Conservation (phyloP, 768 basidiomycete genomes). For the Auricularia sp. region DNA sequence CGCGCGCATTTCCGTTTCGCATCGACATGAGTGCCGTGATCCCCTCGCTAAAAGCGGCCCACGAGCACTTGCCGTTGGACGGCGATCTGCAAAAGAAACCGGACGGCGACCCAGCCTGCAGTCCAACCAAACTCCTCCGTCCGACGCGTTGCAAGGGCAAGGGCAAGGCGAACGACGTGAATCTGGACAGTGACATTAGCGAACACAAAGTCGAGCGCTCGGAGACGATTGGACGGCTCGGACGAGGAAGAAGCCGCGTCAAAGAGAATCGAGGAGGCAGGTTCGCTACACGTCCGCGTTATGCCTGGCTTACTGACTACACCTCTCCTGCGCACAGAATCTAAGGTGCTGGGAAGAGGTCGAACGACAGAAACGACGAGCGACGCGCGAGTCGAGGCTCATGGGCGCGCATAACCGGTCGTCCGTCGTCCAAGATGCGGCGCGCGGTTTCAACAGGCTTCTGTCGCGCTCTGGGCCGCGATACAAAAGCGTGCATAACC, state of each 20-base stretch:
- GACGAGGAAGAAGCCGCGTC: conserved; percentile 60
- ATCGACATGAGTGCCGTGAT: background rate
- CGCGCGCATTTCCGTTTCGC: background rate
- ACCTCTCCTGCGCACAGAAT: conserved; percentile 36
- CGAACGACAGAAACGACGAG: conserved; percentile 67
- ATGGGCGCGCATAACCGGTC: background rate
- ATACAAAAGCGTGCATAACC: too few relatives aligned
- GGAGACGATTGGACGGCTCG: conserved; percentile 15
- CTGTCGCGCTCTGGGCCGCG: too few relatives aligned
- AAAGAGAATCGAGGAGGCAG: conserved; percentile 61
- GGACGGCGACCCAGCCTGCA: background rate
- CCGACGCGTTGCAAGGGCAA: conserved; percentile 16
- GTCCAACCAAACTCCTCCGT: background rate
- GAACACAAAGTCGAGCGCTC: conserved; percentile 20
- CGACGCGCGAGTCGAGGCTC: conserved; percentile 45
- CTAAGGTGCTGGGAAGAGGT: conserved; percentile 68
- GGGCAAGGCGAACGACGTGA: conserved; percentile 18
- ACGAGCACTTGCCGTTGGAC: background rate
- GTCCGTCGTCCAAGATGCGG: background rate
- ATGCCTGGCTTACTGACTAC: background rate
- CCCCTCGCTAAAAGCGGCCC: background rate
- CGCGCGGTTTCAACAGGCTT: background rate
- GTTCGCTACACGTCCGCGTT: conserved; percentile 10
- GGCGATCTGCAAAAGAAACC: background rate
- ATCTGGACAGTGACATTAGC: conserved; percentile 20